phyloP scores from a whole-genome alignment of 2,329 filamentous ascomycete genomes.

The Aspergillus candidus region DNA sequence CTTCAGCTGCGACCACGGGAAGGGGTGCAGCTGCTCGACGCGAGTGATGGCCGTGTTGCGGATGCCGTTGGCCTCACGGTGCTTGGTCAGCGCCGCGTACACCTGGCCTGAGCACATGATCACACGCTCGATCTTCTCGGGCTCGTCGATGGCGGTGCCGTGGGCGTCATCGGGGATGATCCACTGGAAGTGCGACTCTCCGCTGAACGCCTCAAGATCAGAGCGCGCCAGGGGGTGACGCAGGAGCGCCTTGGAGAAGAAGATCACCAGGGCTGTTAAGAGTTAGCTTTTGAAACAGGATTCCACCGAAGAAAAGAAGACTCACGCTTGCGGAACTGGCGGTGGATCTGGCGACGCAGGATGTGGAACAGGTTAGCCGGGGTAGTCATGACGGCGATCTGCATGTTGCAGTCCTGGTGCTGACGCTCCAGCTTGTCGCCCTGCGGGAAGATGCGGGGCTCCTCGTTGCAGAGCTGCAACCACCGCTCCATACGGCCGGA shows the following conservation, averaged over 20 bases:
- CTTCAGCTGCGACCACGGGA: slow-evolving; percentile 95
- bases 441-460: slow-evolving; percentile 85
- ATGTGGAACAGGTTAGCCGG: slow-evolving; percentile 96
- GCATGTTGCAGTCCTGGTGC: slow-evolving; percentile 99
- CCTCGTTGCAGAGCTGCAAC: slow-evolving; percentile 94
- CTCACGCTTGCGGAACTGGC: slow-evolving; percentile 98
- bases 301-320: slow-evolving; percentile 15
- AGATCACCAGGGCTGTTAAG: slow-evolving; percentile 72
- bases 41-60: slow-evolving; percentile 91
- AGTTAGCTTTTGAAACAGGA: slow-evolving; percentile 12
- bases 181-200: slow-evolving; percentile 91
- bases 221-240: slow-evolving; percentile 91
- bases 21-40: slow-evolving; percentile 95
- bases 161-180: slow-evolving; percentile 90
- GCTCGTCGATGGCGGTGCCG: slow-evolving; percentile 64
- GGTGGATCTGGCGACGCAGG: slow-evolving; percentile 93
- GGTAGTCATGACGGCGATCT: slow-evolving; percentile 95
- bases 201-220: slow-evolving; percentile 81
- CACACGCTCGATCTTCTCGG: slow-evolving; percentile 86
- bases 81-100: slow-evolving; percentile 81
- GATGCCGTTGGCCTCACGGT: slow-evolving; percentile 78
- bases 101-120: slow-evolving; percentile 94
- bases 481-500: slow-evolving; percentile 96
- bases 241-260: slow-evolving; percentile 97
- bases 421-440: slow-evolving; percentile 88